Evolutionary conservation across 1,284 basidiomycete genomes (phyloP), one percentile per base, ranked within the genome.

Genomic region (Leccinum fallax): DNA sequence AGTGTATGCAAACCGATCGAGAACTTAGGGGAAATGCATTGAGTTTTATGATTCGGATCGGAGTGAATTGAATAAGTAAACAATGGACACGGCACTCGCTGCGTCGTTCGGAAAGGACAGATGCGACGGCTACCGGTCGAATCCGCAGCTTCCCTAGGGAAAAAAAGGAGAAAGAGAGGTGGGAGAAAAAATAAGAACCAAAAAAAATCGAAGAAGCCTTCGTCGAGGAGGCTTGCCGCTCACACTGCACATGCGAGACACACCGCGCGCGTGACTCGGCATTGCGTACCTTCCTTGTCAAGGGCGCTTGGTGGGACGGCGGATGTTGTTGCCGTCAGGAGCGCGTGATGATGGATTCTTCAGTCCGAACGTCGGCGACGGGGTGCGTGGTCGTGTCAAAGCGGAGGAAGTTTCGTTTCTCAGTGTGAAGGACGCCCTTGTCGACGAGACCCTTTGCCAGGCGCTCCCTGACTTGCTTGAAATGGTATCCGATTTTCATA

Each of bases 351-450:
- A 97, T 86, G 64, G 84, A 82, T 71, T 95, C 94, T 76, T 98
- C 97, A 15, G 89, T 90, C 62, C 92, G 90, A 28, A 93, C 85
- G 76, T 97, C 95, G 8, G 94, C 93, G 60, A 97, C 90, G 2
- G 95, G 95, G 76, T 97, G 95, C 0, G 95, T 97, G 21, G 95
- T 95, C 95, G 97, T 97, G 80, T 98, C 95, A 77, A 97, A 97
- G n/a, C 97, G 83, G 53, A 97, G 84, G 77, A 97, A 97, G 77
- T 97, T 97, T 74, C 94, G 92, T 76, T 97, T 97, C 77, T 97
- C 95, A 13, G 95, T 98, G 54, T 95, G 90, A n/a, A 98, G 85
- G 48, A 98, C 88, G 68, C 95, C 95, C 78, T 98, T 98, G 83
- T 98, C 95, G 58, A 97, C 95, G 49, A 98, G 86, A 1, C 95